Evolutionary conservation across 2,329 filamentous ascomycete genomes (phyloP).

Genomic region (Metarhizium album): DNA sequence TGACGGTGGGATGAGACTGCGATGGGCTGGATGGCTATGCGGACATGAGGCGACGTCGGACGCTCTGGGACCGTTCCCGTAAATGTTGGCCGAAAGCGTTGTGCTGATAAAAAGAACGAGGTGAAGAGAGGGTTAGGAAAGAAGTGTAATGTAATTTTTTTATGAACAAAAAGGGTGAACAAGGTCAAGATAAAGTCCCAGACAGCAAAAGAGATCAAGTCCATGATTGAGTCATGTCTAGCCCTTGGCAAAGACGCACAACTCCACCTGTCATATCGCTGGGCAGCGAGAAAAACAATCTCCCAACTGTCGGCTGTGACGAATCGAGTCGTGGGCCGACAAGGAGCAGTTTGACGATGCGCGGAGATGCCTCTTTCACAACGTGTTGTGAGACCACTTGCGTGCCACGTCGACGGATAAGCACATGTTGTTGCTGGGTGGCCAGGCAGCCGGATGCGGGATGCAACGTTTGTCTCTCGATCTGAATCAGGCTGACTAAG

Average conservation of each 20-base stretch:
- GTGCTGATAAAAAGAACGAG: background rate
- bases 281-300: too few species aligned
- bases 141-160: too few species aligned
- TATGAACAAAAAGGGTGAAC: too few species aligned
- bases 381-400: background rate
- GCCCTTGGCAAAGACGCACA: too few species aligned
- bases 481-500: background rate
- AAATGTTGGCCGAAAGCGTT: background rate
- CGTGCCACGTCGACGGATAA: background rate
- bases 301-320: too few species aligned
- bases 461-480: conserved; percentile 12
- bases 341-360: background rate
- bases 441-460: background rate
- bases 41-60: background rate
- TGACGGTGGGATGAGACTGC: conserved; percentile 9
- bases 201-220: too few species aligned
- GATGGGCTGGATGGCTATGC: background rate
- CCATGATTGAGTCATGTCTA: too few species aligned
- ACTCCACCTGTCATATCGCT: too few species aligned
- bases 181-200: too few species aligned
- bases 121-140: background rate
- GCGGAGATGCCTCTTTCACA: conserved; percentile 1
- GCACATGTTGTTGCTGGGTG: background rate
- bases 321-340: background rate
- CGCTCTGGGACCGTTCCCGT: background rate